These are phyloP conservation scores for Leccinum rimulosum DNA, from an alignment of 768 basidiomycete species.

Conservation along the genomic window DNA sequence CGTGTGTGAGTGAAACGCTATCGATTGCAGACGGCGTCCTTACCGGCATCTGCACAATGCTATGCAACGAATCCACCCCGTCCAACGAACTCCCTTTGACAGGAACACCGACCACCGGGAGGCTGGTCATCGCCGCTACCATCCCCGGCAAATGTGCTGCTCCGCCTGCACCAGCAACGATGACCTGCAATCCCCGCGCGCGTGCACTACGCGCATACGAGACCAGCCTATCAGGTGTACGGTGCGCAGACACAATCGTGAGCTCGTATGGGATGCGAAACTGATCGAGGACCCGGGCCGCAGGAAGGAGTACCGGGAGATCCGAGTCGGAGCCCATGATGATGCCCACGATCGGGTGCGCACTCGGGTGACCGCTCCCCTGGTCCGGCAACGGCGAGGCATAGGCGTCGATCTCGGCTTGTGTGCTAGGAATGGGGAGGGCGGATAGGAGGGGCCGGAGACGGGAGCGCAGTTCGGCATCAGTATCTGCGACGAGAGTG, in stretches of 20 bases:
- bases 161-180: slow-evolving; percentile 97
- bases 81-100: slow-evolving; percentile 93
- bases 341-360: slow-evolving; percentile 79
- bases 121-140: slow-evolving; percentile 90
- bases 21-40: slow-evolving; percentile 30
- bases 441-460: slow-evolving; percentile 74
- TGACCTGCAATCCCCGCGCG: slow-evolving; percentile 60
- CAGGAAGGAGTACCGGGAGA: slow-evolving; percentile 88
- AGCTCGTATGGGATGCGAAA: slow-evolving; percentile 89
- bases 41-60: slow-evolving; percentile 99
- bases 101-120: slow-evolving; percentile 95
- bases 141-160: slow-evolving; percentile 98
- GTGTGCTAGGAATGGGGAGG: slow-evolving; percentile 42
- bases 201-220: slow-evolving; percentile 78
- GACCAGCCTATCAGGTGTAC: slow-evolving; percentile 85
- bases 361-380: slow-evolving; percentile 55
- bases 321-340: slow-evolving; percentile 99
- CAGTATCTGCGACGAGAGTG: slow-evolving; percentile 80
- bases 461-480: slow-evolving; percentile 65
- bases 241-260: slow-evolving; percentile 94
- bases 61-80: slow-evolving; percentile 95
- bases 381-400: slow-evolving; percentile 45
- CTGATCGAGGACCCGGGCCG: slow-evolving; percentile 77
- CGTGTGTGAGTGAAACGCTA: not conserved
- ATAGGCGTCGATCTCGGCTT: slow-evolving; percentile 51